Evolutionary conservation across 805 yeast species (phyloP).

Genomic region (Kodamaea neixiangensis): DNA sequence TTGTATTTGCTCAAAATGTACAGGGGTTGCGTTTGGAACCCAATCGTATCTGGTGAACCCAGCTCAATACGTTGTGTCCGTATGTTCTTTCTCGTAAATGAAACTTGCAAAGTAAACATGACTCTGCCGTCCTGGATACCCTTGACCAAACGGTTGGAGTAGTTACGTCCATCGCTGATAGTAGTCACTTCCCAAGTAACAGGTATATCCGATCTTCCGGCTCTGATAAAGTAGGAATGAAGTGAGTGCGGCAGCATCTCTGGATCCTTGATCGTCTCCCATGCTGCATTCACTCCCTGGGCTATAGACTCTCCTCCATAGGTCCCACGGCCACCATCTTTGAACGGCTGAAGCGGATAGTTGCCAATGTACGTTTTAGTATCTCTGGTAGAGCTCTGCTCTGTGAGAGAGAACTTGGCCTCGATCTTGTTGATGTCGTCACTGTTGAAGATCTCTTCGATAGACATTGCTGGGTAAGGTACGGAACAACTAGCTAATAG

Average conservation of each 20-base stretch:
- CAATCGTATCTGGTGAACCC: conserved; percentile 8
- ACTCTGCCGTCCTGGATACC: conserved; percentile 24
- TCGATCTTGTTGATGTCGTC: conserved; percentile 12
- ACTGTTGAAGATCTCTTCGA: conserved; percentile 8
- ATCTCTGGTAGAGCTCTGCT: conserved; percentile 12
- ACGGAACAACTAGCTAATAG: no score
- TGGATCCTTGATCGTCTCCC: conserved; percentile 26
- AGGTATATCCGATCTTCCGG: conserved; percentile 22
- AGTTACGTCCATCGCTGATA: conserved; percentile 26
- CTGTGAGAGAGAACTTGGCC: conserved; percentile 11
- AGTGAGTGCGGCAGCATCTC: conserved; percentile 28
- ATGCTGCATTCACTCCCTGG: conserved; percentile 29
- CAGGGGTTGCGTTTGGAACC: conserved; percentile 12
- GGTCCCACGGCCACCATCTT: conserved; percentile 24
- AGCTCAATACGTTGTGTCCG: neutral
- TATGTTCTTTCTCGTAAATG: conserved; percentile 25
- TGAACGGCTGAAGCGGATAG: conserved; percentile 26
- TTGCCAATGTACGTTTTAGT: conserved; percentile 23
- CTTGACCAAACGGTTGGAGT: conserved; percentile 24
- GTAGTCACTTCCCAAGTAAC: conserved; percentile 28
- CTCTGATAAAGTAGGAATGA: conserved; percentile 30
- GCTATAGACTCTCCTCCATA: conserved; percentile 32
- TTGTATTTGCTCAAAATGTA: conserved; percentile 13
- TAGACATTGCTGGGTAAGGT: conserved; percentile 3
- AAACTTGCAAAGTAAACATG: conserved; percentile 24